phyloP scores from a whole-genome alignment of 208 protist species.

The Crithidia mellificae region DNA sequence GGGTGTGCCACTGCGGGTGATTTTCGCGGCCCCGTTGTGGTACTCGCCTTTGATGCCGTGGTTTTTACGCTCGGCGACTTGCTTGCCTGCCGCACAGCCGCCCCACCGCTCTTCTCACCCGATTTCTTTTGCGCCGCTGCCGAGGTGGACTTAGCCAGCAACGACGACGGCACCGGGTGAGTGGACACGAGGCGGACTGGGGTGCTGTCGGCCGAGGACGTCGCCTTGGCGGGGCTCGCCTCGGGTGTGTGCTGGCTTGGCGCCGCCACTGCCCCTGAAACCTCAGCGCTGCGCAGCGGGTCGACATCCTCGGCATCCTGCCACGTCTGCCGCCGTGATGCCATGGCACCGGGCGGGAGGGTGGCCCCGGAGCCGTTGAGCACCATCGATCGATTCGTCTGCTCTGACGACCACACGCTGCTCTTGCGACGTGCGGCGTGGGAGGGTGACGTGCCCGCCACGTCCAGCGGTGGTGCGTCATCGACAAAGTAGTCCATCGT shows the following conservation, averaged over 20 bases:
- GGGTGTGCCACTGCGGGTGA: not conserved
- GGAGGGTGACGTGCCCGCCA: not conserved
- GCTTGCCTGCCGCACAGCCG: not conserved
- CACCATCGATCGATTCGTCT: conserved; percentile 12
- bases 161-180: not conserved
- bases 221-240: not conserved
- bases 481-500: not conserved
- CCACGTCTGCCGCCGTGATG: conserved; percentile 4
- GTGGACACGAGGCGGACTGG: conserved; percentile 2
- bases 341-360: not conserved
- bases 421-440: conserved; percentile 8
- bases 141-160: not conserved
- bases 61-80: not conserved
- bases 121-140: not conserved
- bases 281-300: not conserved
- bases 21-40: not conserved
- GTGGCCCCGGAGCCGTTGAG: conserved; percentile 18
- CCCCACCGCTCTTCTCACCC: not conserved
- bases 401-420: conserved; percentile 24
- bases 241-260: not conserved
- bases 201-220: not conserved
- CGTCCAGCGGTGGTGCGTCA: not conserved
- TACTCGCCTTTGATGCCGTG: not conserved
- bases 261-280: not conserved
- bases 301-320: not conserved